Base-by-base conservation (phyloP, 208 protist genomes). In the Phytomonas sp. region DNA sequence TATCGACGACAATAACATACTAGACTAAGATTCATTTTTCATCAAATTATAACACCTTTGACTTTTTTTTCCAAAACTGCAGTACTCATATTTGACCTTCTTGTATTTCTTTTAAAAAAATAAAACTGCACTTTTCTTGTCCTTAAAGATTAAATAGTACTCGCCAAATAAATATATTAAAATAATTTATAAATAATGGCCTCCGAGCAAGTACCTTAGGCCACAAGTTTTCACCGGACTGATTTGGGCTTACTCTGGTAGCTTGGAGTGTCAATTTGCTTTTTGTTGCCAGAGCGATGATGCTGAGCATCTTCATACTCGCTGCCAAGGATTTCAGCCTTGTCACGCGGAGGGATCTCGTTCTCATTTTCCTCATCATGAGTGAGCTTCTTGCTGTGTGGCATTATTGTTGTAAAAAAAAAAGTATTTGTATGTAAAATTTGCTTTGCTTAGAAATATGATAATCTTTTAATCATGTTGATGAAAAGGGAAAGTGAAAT, bases 211-310 rank as follows among this genome's bases (percentile, higher is more conserved):
- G 64, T 60, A 60, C 20, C 29, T 6, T 15, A 40, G 15, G 23
- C 36, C 37, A 60, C 20, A 60, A 20, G n/a, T 60, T 32, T 67
- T 81, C 83, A 79, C 62, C 90, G 87, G 40, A 95, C 86, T 11
- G 87, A 92, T 76, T 93, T 95, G 61, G 90, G 87, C 77, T 95
- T 92, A 30, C 30, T 59, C 73, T 92, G 81, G 74, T 93, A 80
- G 60, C 82, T 91, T 20, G 90, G 90, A 2, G 81, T 84, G 30
- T 83, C 77, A 53, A 82, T 88, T 26, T 70, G 51, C 62, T 90
- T 91, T 76, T 88, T 85, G 61, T 65, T 46, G 40, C 91, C 91
- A 37, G 84, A 74, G 36, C 91, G 87, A 53, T 96, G 85, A 82
- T 96, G 91, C 74, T 94, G 87, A 36, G 66, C 67, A 33, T 81